Conservation (phyloP, 164 flowering plant species). For the Aristolochia californica region DNA sequence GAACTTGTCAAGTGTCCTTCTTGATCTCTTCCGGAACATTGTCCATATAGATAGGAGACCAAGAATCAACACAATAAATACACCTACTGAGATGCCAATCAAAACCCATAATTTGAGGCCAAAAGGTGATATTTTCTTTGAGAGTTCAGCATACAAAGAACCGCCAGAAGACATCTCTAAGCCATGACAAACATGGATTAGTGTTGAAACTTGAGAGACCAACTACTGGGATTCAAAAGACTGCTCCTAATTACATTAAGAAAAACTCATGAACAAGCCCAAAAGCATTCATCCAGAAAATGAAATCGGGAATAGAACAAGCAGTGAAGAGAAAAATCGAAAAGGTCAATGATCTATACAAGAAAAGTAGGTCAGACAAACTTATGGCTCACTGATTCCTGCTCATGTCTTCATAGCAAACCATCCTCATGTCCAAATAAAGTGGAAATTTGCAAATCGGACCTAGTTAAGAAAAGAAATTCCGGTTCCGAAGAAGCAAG, state of each 20-base stretch:
- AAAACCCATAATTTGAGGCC: slow-evolving; percentile 69
- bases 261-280: background rate
- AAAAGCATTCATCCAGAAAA: background rate
- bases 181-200: background rate
- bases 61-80: slow-evolving; percentile 52
- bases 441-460: too few species aligned
- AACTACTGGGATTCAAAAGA: background rate
- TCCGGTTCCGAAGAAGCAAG: too few species aligned
- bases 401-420: too few species aligned
- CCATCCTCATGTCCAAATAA: too few species aligned
- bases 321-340: background rate
- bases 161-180: slow-evolving; percentile 13
- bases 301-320: background rate
- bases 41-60: slow-evolving; percentile 53
- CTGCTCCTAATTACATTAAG: background rate
- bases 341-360: background rate
- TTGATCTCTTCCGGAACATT: slow-evolving; percentile 43
- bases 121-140: slow-evolving; percentile 38
- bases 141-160: slow-evolving; percentile 37
- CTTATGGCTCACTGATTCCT: too few species aligned
- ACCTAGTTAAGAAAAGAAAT: too few species aligned
- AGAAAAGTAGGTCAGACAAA: background rate
- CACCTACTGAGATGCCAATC: slow-evolving; percentile 58
- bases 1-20: slow-evolving; percentile 33
- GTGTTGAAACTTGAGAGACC: background rate